A percentile compares a stretch with the other conserved stretches of the same genome.
These are phyloP conservation scores for Claviceps sp. DNA, from an alignment of 2,329 filamentous ascomycete genomes.

Conservation along the genomic window DNA sequence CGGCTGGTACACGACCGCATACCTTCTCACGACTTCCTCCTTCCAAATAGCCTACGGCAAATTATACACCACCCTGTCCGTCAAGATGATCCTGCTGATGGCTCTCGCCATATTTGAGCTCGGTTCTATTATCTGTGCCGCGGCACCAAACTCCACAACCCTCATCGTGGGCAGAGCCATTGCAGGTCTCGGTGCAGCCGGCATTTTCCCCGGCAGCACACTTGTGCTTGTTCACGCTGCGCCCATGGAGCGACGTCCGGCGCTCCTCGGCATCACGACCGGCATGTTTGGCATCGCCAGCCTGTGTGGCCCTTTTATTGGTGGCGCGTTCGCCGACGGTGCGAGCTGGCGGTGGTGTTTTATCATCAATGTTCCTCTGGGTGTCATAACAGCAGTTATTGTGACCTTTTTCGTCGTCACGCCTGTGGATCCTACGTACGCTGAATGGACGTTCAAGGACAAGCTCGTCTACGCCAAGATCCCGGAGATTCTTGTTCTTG, in stretches of 20 bases:
- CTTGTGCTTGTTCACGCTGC: conserved; percentile 28
- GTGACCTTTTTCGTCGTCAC: conserved; percentile 19
- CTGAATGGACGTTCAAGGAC: background rate
- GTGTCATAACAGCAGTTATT: conserved; percentile 10
- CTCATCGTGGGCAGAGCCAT: conserved; percentile 34
- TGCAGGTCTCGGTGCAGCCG: conserved; percentile 28
- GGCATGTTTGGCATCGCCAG: background rate
- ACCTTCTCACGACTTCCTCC: background rate
- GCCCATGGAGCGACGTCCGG: conserved; percentile 8
- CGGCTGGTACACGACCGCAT: background rate
- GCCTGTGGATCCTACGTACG: conserved; percentile 8
- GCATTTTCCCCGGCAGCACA: conserved; percentile 28
- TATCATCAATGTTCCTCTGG: conserved; percentile 18
- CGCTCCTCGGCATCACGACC: background rate
- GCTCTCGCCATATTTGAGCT: conserved; percentile 38
- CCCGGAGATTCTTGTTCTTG: conserved; percentile 17
- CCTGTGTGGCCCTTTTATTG: background rate
- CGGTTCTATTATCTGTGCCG: conserved; percentile 38
- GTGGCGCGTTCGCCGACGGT: conserved; percentile 9
- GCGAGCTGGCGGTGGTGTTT: conserved; percentile 18
- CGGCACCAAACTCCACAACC: conserved; percentile 22
- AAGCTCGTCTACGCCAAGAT: conserved; percentile 12
- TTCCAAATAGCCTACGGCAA: background rate
- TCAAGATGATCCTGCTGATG: conserved; percentile 22
- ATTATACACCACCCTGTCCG: background rate